Base-by-base conservation (phyloP, 2,329 filamentous ascomycete species). In the Helicocarpus griseus region DNA sequence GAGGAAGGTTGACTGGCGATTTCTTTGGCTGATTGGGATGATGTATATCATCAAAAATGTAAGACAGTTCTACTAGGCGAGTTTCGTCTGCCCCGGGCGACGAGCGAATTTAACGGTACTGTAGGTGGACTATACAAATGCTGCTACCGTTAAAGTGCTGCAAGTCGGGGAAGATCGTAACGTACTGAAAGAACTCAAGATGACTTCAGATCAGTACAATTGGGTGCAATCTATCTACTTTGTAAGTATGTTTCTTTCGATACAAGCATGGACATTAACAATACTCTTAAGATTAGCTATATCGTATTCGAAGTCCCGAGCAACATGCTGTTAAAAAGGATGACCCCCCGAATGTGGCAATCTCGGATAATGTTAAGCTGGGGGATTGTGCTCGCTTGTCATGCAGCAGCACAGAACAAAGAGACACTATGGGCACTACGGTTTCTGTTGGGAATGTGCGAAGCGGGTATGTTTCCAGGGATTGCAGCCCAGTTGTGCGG, bases 11-110 rank as follows among this genome's bases (percentile, higher is more conserved):
- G 64, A 72, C 47, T 52, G 57, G 44, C 59, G 63, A 8, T 71
- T 73, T 50, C 53, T 70, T 4, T 54, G 64, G 14, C 57, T 73
- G 6, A 71, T 73, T 36, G 69, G 66, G 1, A 51, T 70, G 5
- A 68, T 72, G 59, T 73, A 68, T 54, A 63, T 73, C 57, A 65
- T 73, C 48, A 74, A 74, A 48, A 65, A 68, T 53, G 65, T 69
- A 50, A n/a, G n/a, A n/a, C n/a, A n/a, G n/a, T n/a, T 43, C 60
- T 50, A 46, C 19, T 8, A 17, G 21, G 43, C 17, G n/a, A 28
- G 8, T 41, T 41, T 2, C 21, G 8, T 41, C 9, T 41, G 8
- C 21, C 21, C n/a, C n/a, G n/a, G n/a, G n/a, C n/a, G n/a, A n/a
- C n/a, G n/a, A n/a, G 11, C n/a, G 26, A 22, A 21, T 4, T 11